Evolutionary conservation across 2,329 filamentous ascomycete species (phyloP).

Genomic region (Keithomyces neogunnii): DNA sequence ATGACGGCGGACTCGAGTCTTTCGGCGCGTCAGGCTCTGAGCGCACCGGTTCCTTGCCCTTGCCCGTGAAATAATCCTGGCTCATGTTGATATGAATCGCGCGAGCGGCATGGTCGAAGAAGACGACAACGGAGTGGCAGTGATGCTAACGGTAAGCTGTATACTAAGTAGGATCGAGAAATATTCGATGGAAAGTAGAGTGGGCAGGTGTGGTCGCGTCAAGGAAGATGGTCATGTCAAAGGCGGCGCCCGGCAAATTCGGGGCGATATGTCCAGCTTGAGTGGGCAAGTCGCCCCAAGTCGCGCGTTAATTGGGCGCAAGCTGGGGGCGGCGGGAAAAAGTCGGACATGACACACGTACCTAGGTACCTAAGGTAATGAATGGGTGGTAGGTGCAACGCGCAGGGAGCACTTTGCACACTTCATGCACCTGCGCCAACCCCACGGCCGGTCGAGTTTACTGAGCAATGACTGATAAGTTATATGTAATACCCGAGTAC

Average conservation of each 20-base stretch:
- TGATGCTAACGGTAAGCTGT: background rate
- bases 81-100: constrained; percentile 39
- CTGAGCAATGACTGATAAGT: too few relatives aligned
- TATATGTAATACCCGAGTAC: too few relatives aligned
- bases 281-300: background rate
- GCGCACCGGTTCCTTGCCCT: constrained; percentile 39
- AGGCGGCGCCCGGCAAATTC: background rate
- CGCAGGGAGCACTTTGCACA: too few relatives aligned
- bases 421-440: too few relatives aligned
- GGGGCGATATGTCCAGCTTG: background rate
- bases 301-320: background rate
- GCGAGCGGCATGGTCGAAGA: constrained; percentile 26
- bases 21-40: constrained; percentile 21
- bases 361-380: background rate
- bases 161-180: background rate
- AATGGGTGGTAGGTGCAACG: too few relatives aligned
- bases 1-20: constrained; percentile 17
- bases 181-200: background rate
- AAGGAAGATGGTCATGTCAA: background rate
- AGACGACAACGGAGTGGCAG: background rate
- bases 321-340: background rate
- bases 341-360: constrained; percentile 5
- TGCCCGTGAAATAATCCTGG: constrained; percentile 48
- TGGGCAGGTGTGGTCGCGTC: too few relatives aligned
- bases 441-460: too few relatives aligned